Percentiles rank a stretch among this genome's conserved stretches.
These are phyloP conservation scores for Kuraishia hungarica DNA, from an alignment of 805 yeast genomes.

Conservation along the genomic window DNA sequence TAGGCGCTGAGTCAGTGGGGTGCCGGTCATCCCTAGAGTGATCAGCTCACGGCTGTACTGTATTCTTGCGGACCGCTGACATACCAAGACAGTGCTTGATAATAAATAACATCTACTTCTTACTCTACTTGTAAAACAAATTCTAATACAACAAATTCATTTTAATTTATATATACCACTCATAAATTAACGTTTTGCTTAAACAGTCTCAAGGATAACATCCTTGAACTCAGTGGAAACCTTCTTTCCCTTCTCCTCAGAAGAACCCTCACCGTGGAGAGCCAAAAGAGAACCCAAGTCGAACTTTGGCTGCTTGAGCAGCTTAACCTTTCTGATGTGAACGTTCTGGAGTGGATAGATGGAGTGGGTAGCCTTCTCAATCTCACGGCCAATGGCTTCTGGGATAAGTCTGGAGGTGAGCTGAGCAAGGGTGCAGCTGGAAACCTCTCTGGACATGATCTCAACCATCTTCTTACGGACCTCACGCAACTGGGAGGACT, in stretches of 20 bases:
- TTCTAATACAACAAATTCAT: conserved; percentile 1
- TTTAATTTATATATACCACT: neutral
- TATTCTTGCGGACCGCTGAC: too few species aligned
- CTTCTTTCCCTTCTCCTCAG: conserved; percentile 97
- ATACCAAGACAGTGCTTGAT: too few species aligned
- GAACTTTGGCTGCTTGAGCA: conserved; percentile 97
- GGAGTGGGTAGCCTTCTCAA: conserved; percentile 90
- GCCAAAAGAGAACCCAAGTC: conserved; percentile 94
- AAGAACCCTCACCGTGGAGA: conserved; percentile 92
- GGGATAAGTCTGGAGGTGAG: conserved; percentile 96
- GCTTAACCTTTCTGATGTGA: conserved; percentile 97
- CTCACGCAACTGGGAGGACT: conserved; percentile 94
- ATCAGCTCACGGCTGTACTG: too few species aligned
- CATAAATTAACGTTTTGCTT: conserved; percentile 22
- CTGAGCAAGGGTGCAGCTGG: conserved; percentile 92
- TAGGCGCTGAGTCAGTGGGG: too few species aligned
- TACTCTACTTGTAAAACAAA: neutral
- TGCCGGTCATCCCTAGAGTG: too few species aligned
- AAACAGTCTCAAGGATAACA: conserved; percentile 95
- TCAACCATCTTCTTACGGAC: conserved; percentile 95
- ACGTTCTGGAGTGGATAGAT: conserved; percentile 98
- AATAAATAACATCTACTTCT: too few species aligned
- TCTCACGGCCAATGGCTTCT: conserved; percentile 98
- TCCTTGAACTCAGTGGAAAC: conserved; percentile 94
- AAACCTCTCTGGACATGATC: conserved; percentile 93